Evolutionary conservation across 2,329 filamentous ascomycete genomes (phyloP), one percentile per base, ranked within the genome.

Genomic region (Sphaerulina vaccinii): DNA sequence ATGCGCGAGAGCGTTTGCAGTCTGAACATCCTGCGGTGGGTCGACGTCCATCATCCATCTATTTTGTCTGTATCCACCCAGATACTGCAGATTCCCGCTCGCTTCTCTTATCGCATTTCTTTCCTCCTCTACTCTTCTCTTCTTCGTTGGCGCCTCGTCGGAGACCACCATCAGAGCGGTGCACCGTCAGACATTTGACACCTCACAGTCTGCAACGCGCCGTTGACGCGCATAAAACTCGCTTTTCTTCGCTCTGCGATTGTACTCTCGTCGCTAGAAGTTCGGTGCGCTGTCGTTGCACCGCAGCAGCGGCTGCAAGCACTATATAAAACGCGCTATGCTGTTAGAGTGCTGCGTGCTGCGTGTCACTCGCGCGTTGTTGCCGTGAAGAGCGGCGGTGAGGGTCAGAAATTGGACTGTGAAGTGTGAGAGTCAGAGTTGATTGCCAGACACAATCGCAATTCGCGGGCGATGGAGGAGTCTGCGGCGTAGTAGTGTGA

Each of bases 31-130:
- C 3, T 10, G 27, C 19, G 42, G 9, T 15, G n/a, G 11, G 15
- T 40, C 37, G 6, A 21, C 18, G 18, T 18, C 18, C 22, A n/a
- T 37, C 58, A 59, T 59, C 60, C 60, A 62, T 40, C 60, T 52
- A 35, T 58, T 58, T 9, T 59, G 58, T 37, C 51, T 50, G 27
- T 32, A 13, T 9, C 33, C 27, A 2, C 50, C 52, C 22, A 46
- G 53, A 10, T 51, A 24, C n/a, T 54, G 38, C 38, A 55, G 21
- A 6, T 55, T 56, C 11, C 49, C 45, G 51, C 61, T 61, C 29
- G 41, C 58, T 40, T 59, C 49, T 7, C 48, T 48, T 27, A 62
- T 55, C n/a, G 23, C 41, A 10, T 55, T 32, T 3, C 27, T 32
- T 10, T 13, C 5, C 5, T 7, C 50, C 16, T 52, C 51, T 5